Conservation (phyloP, 306 rosid species). For the Fragaria vesca region DNA sequence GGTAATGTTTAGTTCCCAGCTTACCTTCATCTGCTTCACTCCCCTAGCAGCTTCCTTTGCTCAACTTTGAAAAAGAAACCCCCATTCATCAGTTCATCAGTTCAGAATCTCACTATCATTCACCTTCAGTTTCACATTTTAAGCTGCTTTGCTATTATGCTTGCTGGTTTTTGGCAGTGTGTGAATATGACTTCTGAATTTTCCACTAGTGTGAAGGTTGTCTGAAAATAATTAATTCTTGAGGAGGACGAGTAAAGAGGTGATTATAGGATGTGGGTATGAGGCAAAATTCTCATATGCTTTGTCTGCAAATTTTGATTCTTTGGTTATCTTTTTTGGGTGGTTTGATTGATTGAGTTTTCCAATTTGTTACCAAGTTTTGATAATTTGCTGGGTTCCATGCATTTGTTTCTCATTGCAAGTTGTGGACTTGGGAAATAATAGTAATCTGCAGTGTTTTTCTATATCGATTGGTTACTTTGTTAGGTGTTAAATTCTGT, state of each 20-base stretch:
- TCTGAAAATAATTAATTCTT: conserved; percentile 52
- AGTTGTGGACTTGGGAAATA: conserved; percentile 10
- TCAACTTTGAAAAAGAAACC: no score
- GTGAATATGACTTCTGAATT: conserved; percentile 25
- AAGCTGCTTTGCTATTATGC: conserved; percentile 33
- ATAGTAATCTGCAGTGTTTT: background rate
- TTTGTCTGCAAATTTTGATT: conserved; percentile 32
- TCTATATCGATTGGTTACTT: conserved; percentile 19
- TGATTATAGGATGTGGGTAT: conserved; percentile 65
- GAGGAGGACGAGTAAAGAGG: conserved; percentile 32
- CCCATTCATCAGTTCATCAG: no score
- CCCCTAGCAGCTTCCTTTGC: no score
- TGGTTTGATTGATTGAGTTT: conserved; percentile 40
- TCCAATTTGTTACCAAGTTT: conserved; percentile 9
- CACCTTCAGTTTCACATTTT: no score
- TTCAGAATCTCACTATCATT: no score
- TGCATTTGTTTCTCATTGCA: conserved; percentile 37
- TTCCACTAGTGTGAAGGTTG: conserved; percentile 34
- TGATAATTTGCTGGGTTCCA: conserved; percentile 25
- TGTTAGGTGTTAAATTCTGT: conserved; percentile 15
- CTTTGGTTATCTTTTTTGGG: conserved; percentile 20
- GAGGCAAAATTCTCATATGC: conserved; percentile 58
- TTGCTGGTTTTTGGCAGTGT: conserved; percentile 12
- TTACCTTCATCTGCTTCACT: no score
- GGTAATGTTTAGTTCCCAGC: no score